These are phyloP conservation scores for Mucor sp. DNA, from an alignment of 371 early-diverging fungal species.

Conservation along the genomic window DNA sequence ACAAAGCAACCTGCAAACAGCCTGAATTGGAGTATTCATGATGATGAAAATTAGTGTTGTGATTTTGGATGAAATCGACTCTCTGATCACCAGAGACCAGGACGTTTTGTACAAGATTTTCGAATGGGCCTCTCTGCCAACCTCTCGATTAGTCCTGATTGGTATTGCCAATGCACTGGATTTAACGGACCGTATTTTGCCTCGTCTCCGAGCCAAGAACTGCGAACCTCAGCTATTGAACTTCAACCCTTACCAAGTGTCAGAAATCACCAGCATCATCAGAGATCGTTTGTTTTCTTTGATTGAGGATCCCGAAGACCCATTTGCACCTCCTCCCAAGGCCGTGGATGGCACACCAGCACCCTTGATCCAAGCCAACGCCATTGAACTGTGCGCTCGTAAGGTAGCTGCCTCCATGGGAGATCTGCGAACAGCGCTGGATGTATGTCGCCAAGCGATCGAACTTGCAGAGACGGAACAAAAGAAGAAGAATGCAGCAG, in stretches of 20 bases:
- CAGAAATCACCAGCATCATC: constrained; percentile 84
- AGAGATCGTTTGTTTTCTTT: constrained; percentile 72
- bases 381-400: constrained; percentile 90
- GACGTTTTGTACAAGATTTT: constrained; percentile 91
- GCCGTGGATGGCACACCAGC: constrained; percentile 15
- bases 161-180: constrained; percentile 98
- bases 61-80: constrained; percentile 93
- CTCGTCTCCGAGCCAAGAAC: constrained; percentile 82
- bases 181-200: constrained; percentile 86
- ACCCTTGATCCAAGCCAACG: constrained; percentile 79
- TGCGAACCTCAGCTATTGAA: constrained; percentile 81
- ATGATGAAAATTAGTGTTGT: constrained; percentile 55
- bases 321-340: constrained; percentile 17
- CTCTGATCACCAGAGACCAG: constrained; percentile 77
- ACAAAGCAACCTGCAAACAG: neutral
- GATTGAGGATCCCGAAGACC: constrained; percentile 18
- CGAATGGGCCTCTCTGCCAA: constrained; percentile 67
- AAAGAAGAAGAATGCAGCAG: constrained; percentile 21
- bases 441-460: constrained; percentile 87
- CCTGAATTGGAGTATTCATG: no score
- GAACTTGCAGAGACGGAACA: constrained; percentile 77
- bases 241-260: constrained; percentile 84
- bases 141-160: constrained; percentile 75
- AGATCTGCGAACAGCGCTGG: constrained; percentile 89
- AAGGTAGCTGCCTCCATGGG: constrained; percentile 92